Evolutionary conservation across 1,284 basidiomycete genomes (phyloP), one percentile per base, ranked within the genome.

Genomic region (Cutaneotrichosporon cutaneum): DNA sequence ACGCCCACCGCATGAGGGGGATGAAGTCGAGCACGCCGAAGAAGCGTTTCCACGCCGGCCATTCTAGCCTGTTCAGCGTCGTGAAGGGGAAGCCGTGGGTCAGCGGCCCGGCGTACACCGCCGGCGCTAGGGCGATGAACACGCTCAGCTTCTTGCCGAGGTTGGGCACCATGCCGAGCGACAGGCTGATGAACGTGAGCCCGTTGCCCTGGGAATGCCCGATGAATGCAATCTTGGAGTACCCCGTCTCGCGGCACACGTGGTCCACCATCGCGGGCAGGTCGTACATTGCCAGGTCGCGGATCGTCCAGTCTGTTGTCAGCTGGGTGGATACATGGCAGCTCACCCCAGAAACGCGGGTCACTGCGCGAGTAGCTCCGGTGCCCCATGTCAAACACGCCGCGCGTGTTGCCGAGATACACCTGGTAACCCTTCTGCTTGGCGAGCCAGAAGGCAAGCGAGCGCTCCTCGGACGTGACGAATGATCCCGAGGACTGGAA

Each of bases 401-500:
- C 84, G 26, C 85, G 77, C 14, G 82, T 85, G 72, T 87, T 87
- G 35, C 85, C 85, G 10, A 86, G 76, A 68, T 85, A 86, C n/a
- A 86, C 84, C 66, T 85, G 83, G 70, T 86, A 86, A 10, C 78
- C 77, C 71, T 81, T 83, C 48, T 85, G 80, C 51, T 85, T 81
- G 7, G 85, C 83, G 7, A 87, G 77, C 85, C 85, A 87, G 72
- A 87, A 86, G 1, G 85, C 85, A 14, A 87, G 73, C 32, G 82
- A 83, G 8, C 85, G 78, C 60, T 87, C 85, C 68, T 87, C 85
- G 16, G 83, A 84, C 0, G 85, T 87, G 63, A 87, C 82, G 70
- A 87, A 87, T 48, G 82, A 83, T 6, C 85, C 85, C n/a, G 82
- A 83, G 4, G 82, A 83, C 74, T 87, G 85, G 75, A 87, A 87